A percentile compares a stretch with the other conserved stretches of the same genome.
Evolutionary conservation across 352 stramenopile species (phyloP).

Genomic region (Phytophthora europaea): DNA sequence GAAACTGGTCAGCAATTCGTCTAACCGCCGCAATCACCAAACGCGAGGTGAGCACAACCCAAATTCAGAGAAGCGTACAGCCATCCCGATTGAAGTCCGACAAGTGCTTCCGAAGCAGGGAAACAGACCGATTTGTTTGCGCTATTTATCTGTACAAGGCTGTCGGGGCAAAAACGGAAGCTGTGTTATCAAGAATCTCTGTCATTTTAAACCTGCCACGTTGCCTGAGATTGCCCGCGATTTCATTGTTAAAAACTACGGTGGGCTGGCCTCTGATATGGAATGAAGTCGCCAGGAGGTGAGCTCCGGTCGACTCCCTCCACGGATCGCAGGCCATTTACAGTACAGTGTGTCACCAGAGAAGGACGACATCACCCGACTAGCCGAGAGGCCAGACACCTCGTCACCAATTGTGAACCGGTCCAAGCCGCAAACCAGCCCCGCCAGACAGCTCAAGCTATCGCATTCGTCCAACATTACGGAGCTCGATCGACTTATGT

Average conservation of each 20-base stretch:
- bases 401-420: no score
- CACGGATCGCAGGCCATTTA: no score
- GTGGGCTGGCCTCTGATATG: neutral
- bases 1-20: neutral
- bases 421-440: no score
- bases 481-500: no score
- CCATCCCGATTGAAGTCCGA: neutral
- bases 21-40: neutral
- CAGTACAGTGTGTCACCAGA: no score
- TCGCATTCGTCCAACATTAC: neutral
- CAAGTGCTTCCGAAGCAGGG: neutral
- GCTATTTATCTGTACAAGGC: neutral
- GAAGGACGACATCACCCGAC: no score
- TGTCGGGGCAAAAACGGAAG: neutral
- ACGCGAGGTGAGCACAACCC: no score
- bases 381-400: no score
- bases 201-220: neutral
- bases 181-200: neutral
- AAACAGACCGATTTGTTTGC: neutral
- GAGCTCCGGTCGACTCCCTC: neutral
- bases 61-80: neutral
- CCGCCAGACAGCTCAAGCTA: no score
- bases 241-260: neutral
- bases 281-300: neutral
- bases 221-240: no score